Percentiles rank a stretch among this genome's conserved stretches.
Conservation (phyloP, 1,284 basidiomycete species). For the Cryptococcus hybrid region DNA sequence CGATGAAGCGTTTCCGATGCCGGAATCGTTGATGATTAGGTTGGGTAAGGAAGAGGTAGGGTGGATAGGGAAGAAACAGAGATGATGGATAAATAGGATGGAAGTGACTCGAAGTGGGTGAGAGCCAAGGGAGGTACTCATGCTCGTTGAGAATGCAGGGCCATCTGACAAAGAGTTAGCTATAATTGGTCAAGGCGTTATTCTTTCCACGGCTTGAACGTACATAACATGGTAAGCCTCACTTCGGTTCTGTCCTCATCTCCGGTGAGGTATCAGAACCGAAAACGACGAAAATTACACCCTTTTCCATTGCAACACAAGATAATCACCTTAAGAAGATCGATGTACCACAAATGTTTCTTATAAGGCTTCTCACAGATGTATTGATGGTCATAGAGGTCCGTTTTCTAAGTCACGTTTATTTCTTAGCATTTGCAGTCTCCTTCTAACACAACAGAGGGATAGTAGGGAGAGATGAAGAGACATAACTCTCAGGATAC, state of each 20-base stretch:
- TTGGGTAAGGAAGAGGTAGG: constrained; percentile 3
- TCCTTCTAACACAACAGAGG: neutral
- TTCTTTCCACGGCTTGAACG: neutral
- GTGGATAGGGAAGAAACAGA: constrained; percentile 2
- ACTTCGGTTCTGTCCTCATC: neutral
- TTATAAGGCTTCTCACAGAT: neutral
- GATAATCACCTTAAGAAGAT: neutral
- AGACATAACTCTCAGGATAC: neutral
- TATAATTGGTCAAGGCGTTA: neutral
- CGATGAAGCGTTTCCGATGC: constrained; percentile 5
- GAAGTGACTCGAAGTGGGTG: neutral
- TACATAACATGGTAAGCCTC: neutral
- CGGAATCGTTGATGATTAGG: constrained; percentile 8
- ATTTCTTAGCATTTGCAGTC: neutral
- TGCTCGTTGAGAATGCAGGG: constrained; percentile 1
- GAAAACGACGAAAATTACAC: neutral
- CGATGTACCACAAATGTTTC: constrained; percentile 1
- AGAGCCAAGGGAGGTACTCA: constrained; percentile 9
- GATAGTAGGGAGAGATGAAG: neutral
- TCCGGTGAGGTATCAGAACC: constrained; percentile 1
- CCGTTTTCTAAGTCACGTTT: neutral
- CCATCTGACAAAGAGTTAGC: neutral
- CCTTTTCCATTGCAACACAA: neutral
- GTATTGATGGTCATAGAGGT: constrained; percentile 1
- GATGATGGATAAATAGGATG: constrained; percentile 4